Conservation (phyloP, 148 eudicot genomes). For the Fagopyrum tataricum region DNA sequence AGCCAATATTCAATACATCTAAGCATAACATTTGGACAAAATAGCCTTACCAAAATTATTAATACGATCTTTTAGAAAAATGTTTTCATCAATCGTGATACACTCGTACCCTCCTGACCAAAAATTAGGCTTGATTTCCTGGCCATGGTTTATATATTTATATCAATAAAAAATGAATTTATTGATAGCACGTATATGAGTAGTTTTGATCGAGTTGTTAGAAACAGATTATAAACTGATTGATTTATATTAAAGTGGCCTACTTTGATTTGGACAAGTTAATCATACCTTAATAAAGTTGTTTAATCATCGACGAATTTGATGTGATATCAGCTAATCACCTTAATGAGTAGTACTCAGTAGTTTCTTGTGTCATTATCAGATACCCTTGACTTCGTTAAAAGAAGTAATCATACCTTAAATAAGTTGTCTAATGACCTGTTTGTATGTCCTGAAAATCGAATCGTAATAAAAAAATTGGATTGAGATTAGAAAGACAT, state of each 20-base stretch:
- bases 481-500: too few species aligned
- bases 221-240: not conserved
- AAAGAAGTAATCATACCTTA: too few species aligned
- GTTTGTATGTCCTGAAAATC: too few species aligned
- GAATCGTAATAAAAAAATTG: too few species aligned
- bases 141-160: not conserved
- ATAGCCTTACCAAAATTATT: too few species aligned
- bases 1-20: too few species aligned
- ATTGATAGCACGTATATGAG: not conserved
- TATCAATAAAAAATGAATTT: not conserved
- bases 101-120: too few species aligned
- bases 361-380: not conserved
- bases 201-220: not conserved
- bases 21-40: too few species aligned
- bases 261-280: not conserved
- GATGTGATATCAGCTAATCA: not conserved
- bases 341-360: not conserved
- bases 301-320: not conserved
- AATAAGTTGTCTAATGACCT: too few species aligned
- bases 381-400: not conserved
- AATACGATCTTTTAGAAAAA: too few species aligned
- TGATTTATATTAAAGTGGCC: not conserved
- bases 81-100: too few species aligned
- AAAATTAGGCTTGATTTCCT: not conserved
- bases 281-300: not conserved